phyloP scores from a whole-genome alignment of 768 basidiomycete species.

The Termitomyces sp. region DNA sequence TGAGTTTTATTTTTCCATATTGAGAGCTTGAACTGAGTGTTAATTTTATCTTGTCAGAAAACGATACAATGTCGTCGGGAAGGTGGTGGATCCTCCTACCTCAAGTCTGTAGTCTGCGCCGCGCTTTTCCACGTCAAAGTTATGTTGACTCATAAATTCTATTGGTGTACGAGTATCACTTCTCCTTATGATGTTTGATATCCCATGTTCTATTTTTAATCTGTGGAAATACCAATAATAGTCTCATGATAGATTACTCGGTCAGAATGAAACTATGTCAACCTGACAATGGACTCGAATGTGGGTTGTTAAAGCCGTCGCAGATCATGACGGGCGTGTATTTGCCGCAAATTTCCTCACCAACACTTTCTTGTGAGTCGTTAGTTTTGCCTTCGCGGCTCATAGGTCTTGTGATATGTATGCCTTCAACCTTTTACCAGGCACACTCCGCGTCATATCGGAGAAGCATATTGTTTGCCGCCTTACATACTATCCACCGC shows the following conservation, averaged over 20 bases:
- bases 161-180: neutral
- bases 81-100: constrained; percentile 51
- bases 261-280: neutral
- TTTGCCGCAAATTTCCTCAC: neutral
- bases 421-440: neutral
- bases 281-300: neutral
- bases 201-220: constrained; percentile 4
- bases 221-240: constrained; percentile 8
- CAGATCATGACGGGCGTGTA: neutral
- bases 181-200: neutral
- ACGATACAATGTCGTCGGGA: constrained; percentile 86
- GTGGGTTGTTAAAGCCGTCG: neutral
- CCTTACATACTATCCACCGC: neutral
- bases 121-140: neutral
- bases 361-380: neutral
- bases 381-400: too few species aligned
- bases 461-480: too few species aligned
- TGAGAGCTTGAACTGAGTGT: neutral
- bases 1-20: constrained; percentile 41
- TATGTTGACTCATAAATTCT: neutral
- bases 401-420: neutral
- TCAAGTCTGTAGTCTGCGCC: constrained; percentile 12
- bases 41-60: constrained; percentile 44
- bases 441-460: neutral
- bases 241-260: neutral